Base-by-base conservation (phyloP, 2,329 filamentous ascomycete species). In the Phialophora macrospora region DNA sequence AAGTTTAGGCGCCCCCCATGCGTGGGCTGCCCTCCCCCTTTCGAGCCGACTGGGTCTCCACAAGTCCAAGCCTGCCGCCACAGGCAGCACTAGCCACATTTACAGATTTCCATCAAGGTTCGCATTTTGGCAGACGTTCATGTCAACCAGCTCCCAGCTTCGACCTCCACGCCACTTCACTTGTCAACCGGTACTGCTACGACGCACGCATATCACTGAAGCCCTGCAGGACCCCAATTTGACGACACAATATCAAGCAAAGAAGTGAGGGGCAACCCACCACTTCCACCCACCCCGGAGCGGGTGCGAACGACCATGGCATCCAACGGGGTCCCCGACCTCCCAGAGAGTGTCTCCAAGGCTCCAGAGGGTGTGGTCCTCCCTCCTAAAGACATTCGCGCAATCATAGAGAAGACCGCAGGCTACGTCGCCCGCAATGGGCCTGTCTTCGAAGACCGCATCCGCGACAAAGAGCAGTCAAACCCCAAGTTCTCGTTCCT, bases 401-500 rank as follows among this genome's bases (percentile, higher is more conserved):
- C 83, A 22, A 86, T 94, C 71, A 88, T 99, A 74, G 93, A 97
- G 78, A 98, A 96, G 81, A 97, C 94, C 12, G 94, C 95, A 60
- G 93, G 93, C 55, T 98, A 96, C 76, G 91, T 97, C 65, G 88
- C 89, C 65, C 85, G 87, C 72, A 87, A 87, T 73, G 86, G 86
- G 41, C 74, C 80, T 12, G 76, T 87, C 7, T 93, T 96, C 74
- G 91, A 96, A 80, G 90, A 93, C 73, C 88, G 90, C 72, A 90
- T 99, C 71, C 89, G 91, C 74, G 88, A 93, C 71, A 96, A 95
- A 79, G 90, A 96, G 76, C 86, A 87, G 73, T 84, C 84, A 71
- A 95, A 96, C 74, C 87, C 91, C n/a, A 96, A 96, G 75, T 95
- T 98, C 77, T 92, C 90, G 73, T 99, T 98, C 77, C 81, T 99